These are phyloP conservation scores for Starmerella apicola DNA, from an alignment of 805 yeast species.

Conservation along the genomic window DNA sequence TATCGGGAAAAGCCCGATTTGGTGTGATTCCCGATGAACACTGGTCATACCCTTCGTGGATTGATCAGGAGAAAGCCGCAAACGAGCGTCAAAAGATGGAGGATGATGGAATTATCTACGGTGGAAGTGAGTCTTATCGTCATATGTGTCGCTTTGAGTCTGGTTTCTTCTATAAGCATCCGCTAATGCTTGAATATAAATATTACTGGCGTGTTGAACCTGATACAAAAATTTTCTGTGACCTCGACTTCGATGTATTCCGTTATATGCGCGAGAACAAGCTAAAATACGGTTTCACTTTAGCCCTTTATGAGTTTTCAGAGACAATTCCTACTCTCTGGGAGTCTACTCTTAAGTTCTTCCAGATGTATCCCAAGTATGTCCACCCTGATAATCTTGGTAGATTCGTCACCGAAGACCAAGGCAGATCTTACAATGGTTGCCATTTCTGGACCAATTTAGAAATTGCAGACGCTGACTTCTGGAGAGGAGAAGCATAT, in stretches of 20 bases:
- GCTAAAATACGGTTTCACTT: constrained; percentile 78
- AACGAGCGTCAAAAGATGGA: constrained; percentile 65
- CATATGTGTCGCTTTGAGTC: constrained; percentile 93
- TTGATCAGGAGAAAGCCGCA: constrained; percentile 35
- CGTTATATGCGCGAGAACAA: constrained; percentile 58
- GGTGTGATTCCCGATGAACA: constrained; percentile 46
- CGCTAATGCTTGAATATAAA: constrained; percentile 52
- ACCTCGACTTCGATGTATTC: constrained; percentile 87
- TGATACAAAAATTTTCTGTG: constrained; percentile 80
- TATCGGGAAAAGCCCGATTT: constrained; percentile 56
- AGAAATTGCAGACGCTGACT: constrained; percentile 76
- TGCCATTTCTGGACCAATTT: constrained; percentile 93
- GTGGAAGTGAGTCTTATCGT: constrained; percentile 71
- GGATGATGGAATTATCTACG: constrained; percentile 74
- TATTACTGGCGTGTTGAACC: constrained; percentile 99
- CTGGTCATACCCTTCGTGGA: constrained; percentile 60
- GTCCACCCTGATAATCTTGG: constrained; percentile 47
- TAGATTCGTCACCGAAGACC: constrained; percentile 59
- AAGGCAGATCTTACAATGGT: constrained; percentile 58
- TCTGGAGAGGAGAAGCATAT: constrained; percentile 59
- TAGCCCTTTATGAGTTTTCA: constrained; percentile 62
- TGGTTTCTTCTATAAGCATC: constrained; percentile 74
- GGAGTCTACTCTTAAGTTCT: constrained; percentile 39
- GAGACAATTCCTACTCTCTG: constrained; percentile 79
- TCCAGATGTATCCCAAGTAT: constrained; percentile 38